These are phyloP conservation scores for Alternaria solani DNA, from an alignment of 2,329 filamentous ascomycete species.

Conservation along the genomic window DNA sequence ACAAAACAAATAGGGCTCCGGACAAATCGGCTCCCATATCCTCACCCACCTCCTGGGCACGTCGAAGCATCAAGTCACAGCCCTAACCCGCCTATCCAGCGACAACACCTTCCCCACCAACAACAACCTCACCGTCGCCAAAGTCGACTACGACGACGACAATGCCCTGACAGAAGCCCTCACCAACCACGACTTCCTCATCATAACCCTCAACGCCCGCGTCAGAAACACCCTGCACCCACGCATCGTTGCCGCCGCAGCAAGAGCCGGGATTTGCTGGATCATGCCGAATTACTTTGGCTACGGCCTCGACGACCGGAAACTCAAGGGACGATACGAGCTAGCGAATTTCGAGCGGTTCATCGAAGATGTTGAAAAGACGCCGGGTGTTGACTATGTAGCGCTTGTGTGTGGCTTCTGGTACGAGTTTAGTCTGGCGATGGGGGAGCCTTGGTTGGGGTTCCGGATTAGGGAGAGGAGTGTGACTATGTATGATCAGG, in stretches of 20 bases:
- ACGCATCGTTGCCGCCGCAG: neutral
- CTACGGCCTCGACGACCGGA: neutral
- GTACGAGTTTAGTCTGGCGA: slow-evolving; percentile 52
- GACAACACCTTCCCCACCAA: neutral
- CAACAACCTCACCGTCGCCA: neutral
- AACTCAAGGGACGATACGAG: neutral
- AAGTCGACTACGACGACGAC: neutral
- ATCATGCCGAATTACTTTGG: neutral
- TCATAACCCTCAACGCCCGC: neutral
- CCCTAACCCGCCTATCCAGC: neutral
- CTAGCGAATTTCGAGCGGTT: neutral
- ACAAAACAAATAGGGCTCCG: neutral
- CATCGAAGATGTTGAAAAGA: slow-evolving; percentile 19
- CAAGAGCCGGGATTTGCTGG: neutral
- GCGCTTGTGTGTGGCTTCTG: slow-evolving; percentile 39
- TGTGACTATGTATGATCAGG: slow-evolving; percentile 39
- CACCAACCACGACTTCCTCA: neutral
- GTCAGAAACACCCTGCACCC: neutral
- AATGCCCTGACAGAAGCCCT: neutral
- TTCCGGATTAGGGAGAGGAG: slow-evolving; percentile 48
- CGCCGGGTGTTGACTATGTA: slow-evolving; percentile 10
- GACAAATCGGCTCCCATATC: neutral
- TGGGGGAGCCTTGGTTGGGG: slow-evolving; percentile 41
- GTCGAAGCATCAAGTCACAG: neutral
- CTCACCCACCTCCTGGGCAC: neutral